These are phyloP conservation scores for Citrus cavaleriei DNA, from an alignment of 345 rosid genomes.

Conservation along the genomic window DNA sequence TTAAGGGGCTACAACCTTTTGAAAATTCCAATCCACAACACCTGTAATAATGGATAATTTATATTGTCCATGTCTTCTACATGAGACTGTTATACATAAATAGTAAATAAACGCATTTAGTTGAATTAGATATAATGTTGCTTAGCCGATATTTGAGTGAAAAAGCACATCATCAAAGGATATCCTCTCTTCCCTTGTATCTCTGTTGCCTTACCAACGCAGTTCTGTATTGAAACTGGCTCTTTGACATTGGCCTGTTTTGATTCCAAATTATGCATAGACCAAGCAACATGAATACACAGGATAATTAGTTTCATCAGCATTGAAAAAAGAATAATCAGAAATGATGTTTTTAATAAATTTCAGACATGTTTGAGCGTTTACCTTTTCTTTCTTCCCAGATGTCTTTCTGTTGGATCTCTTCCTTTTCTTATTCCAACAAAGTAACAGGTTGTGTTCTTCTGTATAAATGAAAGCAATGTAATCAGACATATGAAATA, in stretches of 20 bases:
- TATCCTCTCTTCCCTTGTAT: slow-evolving; percentile 52
- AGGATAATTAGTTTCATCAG: no score
- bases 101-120: no score
- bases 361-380: background rate
- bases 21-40: background rate
- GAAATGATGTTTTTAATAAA: background rate
- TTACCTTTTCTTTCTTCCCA: slow-evolving; percentile 4
- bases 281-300: no score
- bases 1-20: slow-evolving; percentile 5
- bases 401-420: background rate
- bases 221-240: slow-evolving; percentile 25
- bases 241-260: slow-evolving; percentile 39
- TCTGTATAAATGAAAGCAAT: background rate
- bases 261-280: background rate
- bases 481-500: background rate
- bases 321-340: background rate
- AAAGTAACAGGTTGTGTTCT: background rate
- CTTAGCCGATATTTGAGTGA: background rate
- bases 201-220: slow-evolving; percentile 35
- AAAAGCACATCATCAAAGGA: slow-evolving; percentile 24
- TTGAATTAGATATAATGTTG: no score
- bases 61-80: no score
- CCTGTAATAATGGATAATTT: no score
- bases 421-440: slow-evolving; percentile 5
- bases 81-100: no score